These are phyloP conservation scores for Neonectria punicea DNA, from an alignment of 2,329 filamentous ascomycete species.

Conservation along the genomic window DNA sequence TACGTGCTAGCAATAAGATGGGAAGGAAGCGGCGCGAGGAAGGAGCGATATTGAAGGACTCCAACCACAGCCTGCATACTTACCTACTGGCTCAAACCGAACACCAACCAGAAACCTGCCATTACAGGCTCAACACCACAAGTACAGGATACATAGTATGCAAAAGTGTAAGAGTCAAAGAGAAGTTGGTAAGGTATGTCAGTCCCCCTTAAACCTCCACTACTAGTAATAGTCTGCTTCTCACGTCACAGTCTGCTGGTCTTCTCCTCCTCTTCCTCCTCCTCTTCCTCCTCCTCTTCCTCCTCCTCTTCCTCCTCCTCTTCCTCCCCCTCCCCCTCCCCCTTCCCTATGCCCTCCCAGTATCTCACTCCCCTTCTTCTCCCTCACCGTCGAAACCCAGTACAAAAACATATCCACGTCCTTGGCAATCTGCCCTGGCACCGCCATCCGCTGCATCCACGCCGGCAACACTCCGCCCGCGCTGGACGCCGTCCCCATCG, in stretches of 20 bases:
- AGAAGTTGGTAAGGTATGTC: background rate
- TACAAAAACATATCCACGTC: slow-evolving; percentile 76
- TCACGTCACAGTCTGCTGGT: background rate
- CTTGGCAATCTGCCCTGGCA: slow-evolving; percentile 73
- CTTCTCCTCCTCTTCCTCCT: background rate
- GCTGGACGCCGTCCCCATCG: slow-evolving; percentile 81
- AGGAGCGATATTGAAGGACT: background rate
- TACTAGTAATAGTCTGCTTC: background rate
- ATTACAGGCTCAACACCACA: no score
- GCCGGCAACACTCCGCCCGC: slow-evolving; percentile 74
- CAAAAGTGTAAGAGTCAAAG: no score
- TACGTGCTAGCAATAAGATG: background rate
- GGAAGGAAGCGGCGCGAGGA: background rate
- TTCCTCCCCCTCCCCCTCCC: no score
- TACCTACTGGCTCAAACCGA: background rate
- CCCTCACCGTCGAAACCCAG: slow-evolving; percentile 65
- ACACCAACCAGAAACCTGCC: no score
- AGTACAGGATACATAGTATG: no score
- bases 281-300: slow-evolving; percentile 1
- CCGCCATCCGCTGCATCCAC: slow-evolving; percentile 71
- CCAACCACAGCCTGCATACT: no score
- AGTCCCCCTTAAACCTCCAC: background rate
- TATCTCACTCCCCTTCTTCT: slow-evolving; percentile 31
- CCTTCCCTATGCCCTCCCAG: slow-evolving; percentile 21
- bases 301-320: background rate